Base-by-base conservation (phyloP, 768 basidiomycete genomes). In the Coprinopsis cinerea region DNA sequence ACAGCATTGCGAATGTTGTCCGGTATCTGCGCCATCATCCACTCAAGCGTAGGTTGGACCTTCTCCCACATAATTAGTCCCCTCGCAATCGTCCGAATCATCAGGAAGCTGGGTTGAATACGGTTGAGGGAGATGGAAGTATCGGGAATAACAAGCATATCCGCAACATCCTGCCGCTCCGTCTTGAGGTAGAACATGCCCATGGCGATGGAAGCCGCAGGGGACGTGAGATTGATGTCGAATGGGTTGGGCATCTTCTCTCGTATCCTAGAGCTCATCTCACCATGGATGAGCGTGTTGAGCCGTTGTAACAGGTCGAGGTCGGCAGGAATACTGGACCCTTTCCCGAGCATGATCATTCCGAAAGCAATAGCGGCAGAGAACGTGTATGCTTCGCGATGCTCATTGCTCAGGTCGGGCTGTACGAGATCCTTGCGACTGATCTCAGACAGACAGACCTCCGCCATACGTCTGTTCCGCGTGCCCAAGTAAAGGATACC, bases 301-400 rank as follows among this genome's bases (percentile, higher is more conserved):
- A 97, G 66, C 23, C 83, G 80, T 26, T 77, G 74, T 15, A 94
- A 67, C 42, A 89, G 70, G 10, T 74, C 71, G 50, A 83, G 65
- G 55, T 96, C 94, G 1, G 89, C 89, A 1, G 88, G 87, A 27
- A 85, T 82, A 6, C 76, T 73, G 0, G 81, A 75, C 1, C 96
- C 94, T 57, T 83, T 84, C 4, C 91, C 94, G 14, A 98, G 78
- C 87, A 97, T 95, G 65, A 95, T 86, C 82, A 96, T 88, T 3
- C 96, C 96, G 60, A 96, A 96, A 0, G 90, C 85, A 25, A 96
- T 77, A 7, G 90, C 91, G 2, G 92, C 82, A 1, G 91, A 79
- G 55, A 90, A 85, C 0, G 93, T 88, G 61, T 97, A 98, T 1
- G 92, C 85, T 61, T 98, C 96, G 32, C 90, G 82, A 61, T 92